phyloP scores from a whole-genome alignment of 306 rosid species.

The Dalbergia cultrata region DNA sequence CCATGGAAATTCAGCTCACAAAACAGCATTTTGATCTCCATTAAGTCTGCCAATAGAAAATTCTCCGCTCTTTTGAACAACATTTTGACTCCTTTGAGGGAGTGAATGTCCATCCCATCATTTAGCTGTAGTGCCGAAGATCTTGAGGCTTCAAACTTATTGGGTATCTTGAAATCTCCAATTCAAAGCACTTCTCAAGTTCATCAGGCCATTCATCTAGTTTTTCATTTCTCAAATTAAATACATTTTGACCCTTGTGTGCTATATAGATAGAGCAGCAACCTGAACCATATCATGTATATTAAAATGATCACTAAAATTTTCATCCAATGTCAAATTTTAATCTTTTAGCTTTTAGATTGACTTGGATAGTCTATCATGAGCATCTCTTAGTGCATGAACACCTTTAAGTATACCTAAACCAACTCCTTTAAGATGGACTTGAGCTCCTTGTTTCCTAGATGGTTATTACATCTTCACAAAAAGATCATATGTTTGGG shows the following conservation, averaged over 20 bases:
- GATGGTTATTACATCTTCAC: slow-evolving; percentile 10
- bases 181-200: neutral
- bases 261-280: neutral
- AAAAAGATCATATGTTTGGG: neutral
- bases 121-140: slow-evolving; percentile 40
- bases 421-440: slow-evolving; percentile 12
- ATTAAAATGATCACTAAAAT: neutral
- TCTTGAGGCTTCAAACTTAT: slow-evolving; percentile 27
- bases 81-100: slow-evolving; percentile 33
- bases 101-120: neutral
- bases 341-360: neutral
- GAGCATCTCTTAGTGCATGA: neutral
- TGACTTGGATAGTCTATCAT: neutral
- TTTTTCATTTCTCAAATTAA: neutral
- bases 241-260: neutral
- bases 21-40: slow-evolving; percentile 4
- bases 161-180: slow-evolving; percentile 24
- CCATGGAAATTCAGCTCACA: slow-evolving; percentile 14
- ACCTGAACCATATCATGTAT: slow-evolving; percentile 19
- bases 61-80: slow-evolving; percentile 45
- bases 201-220: slow-evolving; percentile 18
- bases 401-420: slow-evolving; percentile 8
- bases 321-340: neutral
- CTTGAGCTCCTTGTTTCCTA: slow-evolving; percentile 21
- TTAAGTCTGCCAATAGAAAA: slow-evolving; percentile 44